Evolutionary conservation across 345 rosid genomes (phyloP).

Genomic region (Hypericum androsaemum): DNA sequence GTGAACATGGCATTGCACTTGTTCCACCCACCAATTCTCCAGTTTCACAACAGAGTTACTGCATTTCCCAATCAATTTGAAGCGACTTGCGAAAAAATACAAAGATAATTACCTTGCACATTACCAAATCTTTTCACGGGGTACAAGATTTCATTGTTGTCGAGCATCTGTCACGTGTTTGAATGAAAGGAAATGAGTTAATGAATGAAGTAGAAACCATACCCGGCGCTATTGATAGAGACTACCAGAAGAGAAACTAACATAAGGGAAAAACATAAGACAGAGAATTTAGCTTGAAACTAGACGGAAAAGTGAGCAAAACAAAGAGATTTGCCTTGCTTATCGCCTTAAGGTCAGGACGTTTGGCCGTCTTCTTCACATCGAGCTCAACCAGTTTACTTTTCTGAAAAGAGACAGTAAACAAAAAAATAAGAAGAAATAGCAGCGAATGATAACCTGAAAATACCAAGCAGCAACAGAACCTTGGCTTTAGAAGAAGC

Average conservation of each 20-base stretch:
- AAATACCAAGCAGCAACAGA: not conserved
- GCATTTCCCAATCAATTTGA: not conserved
- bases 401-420: conserved; percentile 23
- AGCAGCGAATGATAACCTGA: conserved; percentile 9
- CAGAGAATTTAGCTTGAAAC: not conserved
- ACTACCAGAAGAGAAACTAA: not conserved
- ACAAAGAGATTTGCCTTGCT: conserved; percentile 41
- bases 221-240: not conserved
- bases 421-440: not conserved
- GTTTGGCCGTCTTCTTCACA: conserved; percentile 28
- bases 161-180: conserved; percentile 40
- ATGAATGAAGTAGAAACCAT: not conserved
- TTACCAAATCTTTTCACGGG: conserved; percentile 55
- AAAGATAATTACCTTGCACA: conserved; percentile 54
- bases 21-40: too few relatives aligned
- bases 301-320: not conserved
- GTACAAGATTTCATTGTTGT: conserved; percentile 33
- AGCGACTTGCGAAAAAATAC: not conserved
- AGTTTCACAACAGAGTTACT: too few relatives aligned
- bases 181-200: not conserved
- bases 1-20: too few relatives aligned
- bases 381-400: conserved; percentile 19
- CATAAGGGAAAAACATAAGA: not conserved
- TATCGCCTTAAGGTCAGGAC: conserved; percentile 79
- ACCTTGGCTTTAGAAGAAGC: conserved; percentile 6